Evolutionary conservation across 2,329 filamentous ascomycete genomes (phyloP), one percentile per base, ranked within the genome.

Genomic region (Penicillium sp.): DNA sequence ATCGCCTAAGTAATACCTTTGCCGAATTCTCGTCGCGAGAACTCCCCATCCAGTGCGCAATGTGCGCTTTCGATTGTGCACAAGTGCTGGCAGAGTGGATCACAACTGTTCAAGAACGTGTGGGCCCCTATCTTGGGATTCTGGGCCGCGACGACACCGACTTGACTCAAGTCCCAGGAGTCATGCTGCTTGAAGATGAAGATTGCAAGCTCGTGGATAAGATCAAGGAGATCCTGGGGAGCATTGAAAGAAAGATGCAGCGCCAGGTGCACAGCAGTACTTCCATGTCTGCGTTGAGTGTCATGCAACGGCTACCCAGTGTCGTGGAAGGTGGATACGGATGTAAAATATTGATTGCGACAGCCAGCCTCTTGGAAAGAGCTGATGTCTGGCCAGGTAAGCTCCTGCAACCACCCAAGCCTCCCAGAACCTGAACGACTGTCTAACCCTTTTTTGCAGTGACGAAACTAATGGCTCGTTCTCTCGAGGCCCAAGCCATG

Each of bases 71-170:
- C 66, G 93, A 97, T 68, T 97, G 93, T 67, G 89, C 90, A 2
- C 92, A 97, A 68, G 91, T 97, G 1, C 82, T 99, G 30, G 91
- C 91, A 0, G 93, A 97, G 73, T 99, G 93, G 93, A 84, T 94
- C 38, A 89, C 90, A 5, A 94, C 91, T 1, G 84, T 97, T 3
- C 94, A 99, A 71, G 92, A 97, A 67, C 88, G 94, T 8, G 89
- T 97, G n/a, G 93, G 93, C 0, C 85, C 86, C 4, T 96, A 94
- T 65, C 74, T 97, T 6, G 93, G 93, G 4, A 85, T 97, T 6
- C 81, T 97, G 1, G 93, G 93, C 11, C 87, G 88, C 55, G 89
- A 96, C 59, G 82, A 88, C 0, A 84, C 94, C 32, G 91, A 97
- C 64, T 81, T 90, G 47, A 79, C 81, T 0, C 87, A 92, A 62